Evolutionary conservation across 192 early-diverging fungal genomes (phyloP), one percentile per base, ranked within the genome.

Genomic region (Glomus cerebriforme): DNA sequence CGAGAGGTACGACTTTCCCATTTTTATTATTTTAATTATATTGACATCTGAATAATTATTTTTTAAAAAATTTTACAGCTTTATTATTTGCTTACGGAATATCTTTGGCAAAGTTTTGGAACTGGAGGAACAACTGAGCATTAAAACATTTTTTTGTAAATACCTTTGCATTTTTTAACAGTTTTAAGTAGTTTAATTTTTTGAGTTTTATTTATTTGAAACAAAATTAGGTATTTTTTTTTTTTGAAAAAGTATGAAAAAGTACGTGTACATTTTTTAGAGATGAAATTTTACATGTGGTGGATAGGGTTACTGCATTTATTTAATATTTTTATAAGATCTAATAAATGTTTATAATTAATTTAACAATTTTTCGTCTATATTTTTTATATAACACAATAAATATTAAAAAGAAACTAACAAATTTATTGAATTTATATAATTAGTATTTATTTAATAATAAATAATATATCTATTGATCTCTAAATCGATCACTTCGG

Each of bases 51-150:
- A 45, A 34, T 58, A 15, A 9, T 32, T 39, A 8, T 24, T 73
- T 49, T 47, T 54, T 43, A 49, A n/a, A 15, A 24, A 12, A 73
- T 58, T 69, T 13, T 35, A 5, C 39, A 76, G 74, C 35, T 86
- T 26, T 86, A 84, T 60, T 81, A 80, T 72, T 32, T 82, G 24
- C 31, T 86, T 26, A 86, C 85, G 26, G 79, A 82, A 19, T 84
- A 75, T 24, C 65, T 86, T 9, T 82, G 78, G 78, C 78, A 84
- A 22, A 74, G 34, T 19, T 79, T 79, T 75, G 79, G 79, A 12
- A 27, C 29, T 26, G 35, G 24, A 17, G 69, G 34, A 45, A 39
- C 24, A 24, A 22, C 7, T 22, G 39, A 70, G n/a, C 0, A 45
- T 15, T 26, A 26, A 37, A 37, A 37, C 10, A 43, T 22, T n/a